phyloP scores from a whole-genome alignment of 2,329 filamentous ascomycete species.

The Fusarium temperatum region DNA sequence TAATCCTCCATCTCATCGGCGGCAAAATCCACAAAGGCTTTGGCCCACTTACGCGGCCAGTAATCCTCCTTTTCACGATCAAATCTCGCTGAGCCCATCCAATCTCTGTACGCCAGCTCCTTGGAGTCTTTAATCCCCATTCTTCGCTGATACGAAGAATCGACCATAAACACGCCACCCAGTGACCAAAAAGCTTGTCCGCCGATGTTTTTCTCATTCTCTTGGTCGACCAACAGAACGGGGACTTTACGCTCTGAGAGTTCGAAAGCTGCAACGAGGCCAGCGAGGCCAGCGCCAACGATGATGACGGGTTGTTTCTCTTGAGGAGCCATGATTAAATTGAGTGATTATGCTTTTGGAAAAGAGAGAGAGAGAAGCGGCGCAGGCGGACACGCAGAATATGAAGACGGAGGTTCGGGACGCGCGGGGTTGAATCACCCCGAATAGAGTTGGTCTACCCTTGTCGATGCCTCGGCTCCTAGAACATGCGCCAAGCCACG shows the following conservation, averaged over 20 bases:
- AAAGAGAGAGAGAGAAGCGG: background rate
- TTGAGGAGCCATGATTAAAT: conserved; percentile 11
- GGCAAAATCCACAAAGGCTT: conserved; percentile 71
- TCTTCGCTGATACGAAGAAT: conserved; percentile 65
- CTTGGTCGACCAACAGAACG: conserved; percentile 65
- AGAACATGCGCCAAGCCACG: conserved; percentile 18
- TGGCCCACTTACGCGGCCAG: conserved; percentile 70
- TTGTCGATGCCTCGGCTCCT: conserved; percentile 14
- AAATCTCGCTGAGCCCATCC: conserved; percentile 66
- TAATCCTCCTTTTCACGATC: conserved; percentile 64
- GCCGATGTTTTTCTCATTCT: conserved; percentile 64
- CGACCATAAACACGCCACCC: conserved; percentile 67
- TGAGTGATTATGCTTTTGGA: background rate
- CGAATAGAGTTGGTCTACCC: conserved; percentile 1
- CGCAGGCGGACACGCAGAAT: background rate
- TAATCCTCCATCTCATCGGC: conserved; percentile 67
- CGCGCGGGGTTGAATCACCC: conserved; percentile 19
- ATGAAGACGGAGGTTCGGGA: background rate
- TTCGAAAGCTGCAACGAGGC: conserved; percentile 68
- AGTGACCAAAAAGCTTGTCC: conserved; percentile 73
- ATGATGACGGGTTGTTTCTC: conserved; percentile 58
- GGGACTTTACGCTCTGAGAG: conserved; percentile 60
- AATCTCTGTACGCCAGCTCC: conserved; percentile 66
- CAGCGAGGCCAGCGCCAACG: conserved; percentile 65
- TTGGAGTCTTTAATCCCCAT: conserved; percentile 67